Conservation (phyloP, 177 flowering plant genomes). For the Vitis hybrid region DNA sequence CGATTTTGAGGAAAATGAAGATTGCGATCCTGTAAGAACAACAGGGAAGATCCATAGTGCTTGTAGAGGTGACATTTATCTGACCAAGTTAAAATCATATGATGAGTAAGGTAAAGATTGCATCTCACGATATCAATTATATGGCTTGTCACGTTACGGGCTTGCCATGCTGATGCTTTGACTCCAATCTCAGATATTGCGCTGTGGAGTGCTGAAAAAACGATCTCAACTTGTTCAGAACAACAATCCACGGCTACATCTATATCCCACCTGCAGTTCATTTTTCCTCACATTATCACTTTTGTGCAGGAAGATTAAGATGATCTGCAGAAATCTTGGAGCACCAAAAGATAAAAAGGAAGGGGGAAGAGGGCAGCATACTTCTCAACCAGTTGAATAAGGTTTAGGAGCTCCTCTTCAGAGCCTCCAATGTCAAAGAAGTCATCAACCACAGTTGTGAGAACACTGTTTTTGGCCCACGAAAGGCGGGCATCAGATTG, state of each 20-base stretch:
- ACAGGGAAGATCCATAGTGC: background rate
- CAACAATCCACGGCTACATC: slow-evolving; percentile 35
- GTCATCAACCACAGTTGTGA: slow-evolving; percentile 88
- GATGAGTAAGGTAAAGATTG: background rate
- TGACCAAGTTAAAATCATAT: background rate
- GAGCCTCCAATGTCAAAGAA: slow-evolving; percentile 90
- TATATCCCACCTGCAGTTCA: slow-evolving; percentile 66
- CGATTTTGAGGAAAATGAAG: too few relatives aligned
- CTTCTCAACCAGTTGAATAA: slow-evolving; percentile 67
- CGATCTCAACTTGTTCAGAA: slow-evolving; percentile 72
- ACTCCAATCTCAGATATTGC: slow-evolving; percentile 64
- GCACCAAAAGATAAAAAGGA: background rate
- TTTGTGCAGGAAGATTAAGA: background rate
- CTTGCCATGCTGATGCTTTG: slow-evolving; percentile 54
- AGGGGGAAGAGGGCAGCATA: slow-evolving; percentile 20
- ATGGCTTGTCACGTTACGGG: slow-evolving; percentile 47
- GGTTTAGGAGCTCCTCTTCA: slow-evolving; percentile 65
- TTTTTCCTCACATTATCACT: slow-evolving; percentile 2
- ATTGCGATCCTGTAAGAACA: too few relatives aligned
- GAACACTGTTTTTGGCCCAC: slow-evolving; percentile 88
- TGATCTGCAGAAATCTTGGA: background rate
- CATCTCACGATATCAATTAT: slow-evolving; percentile 60
- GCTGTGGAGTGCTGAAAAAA: slow-evolving; percentile 59
- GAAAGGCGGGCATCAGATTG: slow-evolving; percentile 79
- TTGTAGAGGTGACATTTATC: background rate